Percentiles rank a stretch among this genome's conserved stretches.
Evolutionary conservation across 1,139 yeast species (phyloP).

Genomic region (Protomyces gravidus): DNA sequence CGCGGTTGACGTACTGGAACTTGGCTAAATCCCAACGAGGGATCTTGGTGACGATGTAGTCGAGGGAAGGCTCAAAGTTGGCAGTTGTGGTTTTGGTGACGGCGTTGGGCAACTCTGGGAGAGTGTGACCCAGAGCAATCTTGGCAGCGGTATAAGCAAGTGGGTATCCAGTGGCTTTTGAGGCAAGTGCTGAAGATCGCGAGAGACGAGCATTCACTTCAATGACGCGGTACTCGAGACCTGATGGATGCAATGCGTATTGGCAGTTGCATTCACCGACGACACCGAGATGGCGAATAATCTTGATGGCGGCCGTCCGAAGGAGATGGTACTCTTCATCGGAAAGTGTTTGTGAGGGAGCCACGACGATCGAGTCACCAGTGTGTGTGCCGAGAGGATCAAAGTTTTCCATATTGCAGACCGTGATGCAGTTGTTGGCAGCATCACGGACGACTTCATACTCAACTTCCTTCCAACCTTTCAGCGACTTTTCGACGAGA

Average conservation of each 20-base stretch:
- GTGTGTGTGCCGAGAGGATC: conserved; percentile 98
- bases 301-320: conserved; percentile 93
- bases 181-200: conserved; percentile 95
- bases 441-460: conserved; percentile 98
- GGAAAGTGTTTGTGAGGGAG: conserved; percentile 94
- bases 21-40: conserved; percentile 98
- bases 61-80: conserved; percentile 93
- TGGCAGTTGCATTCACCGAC: conserved; percentile 99
- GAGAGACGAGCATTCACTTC: conserved; percentile 97
- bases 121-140: conserved; percentile 87
- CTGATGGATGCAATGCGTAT: conserved; percentile 92
- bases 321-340: conserved; percentile 98
- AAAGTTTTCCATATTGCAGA: conserved; percentile 98
- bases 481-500: conserved; percentile 89
- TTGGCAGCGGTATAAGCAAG: conserved; percentile 98
- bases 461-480: conserved; percentile 99
- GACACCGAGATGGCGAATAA: conserved; percentile 95
- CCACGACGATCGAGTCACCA: conserved; percentile 98
- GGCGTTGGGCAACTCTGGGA: conserved; percentile 93
- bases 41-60: conserved; percentile 92
- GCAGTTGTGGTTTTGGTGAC: conserved; percentile 95
- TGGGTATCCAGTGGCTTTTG: conserved; percentile 98
- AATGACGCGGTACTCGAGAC: conserved; percentile 89
- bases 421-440: conserved; percentile 95
- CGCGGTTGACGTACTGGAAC: conserved; percentile 90